A percentile compares a stretch with the other conserved stretches of the same genome.
Evolutionary conservation across 257 asterid species (phyloP).

Genomic region (Ilex aquifolium): DNA sequence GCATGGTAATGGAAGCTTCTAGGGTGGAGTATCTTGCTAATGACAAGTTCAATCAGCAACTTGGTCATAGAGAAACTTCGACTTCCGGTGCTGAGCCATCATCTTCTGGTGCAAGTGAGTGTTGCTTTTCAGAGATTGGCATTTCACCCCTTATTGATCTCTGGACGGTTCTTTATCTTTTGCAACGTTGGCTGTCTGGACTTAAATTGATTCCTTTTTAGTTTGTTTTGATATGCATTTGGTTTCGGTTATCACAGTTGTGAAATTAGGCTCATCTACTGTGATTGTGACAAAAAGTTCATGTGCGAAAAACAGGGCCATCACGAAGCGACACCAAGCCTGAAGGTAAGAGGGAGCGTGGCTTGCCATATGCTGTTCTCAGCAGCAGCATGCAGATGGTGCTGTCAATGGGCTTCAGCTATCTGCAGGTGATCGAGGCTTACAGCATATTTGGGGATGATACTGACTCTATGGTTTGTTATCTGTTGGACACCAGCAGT

Average conservation of each 20-base stretch:
- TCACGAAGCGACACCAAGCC: constrained; percentile 39
- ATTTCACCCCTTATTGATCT: background rate
- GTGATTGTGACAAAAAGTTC: background rate
- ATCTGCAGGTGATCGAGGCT: constrained; percentile 88
- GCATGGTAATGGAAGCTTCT: constrained; percentile 97
- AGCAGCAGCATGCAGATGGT: constrained; percentile 73
- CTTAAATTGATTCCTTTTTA: no score
- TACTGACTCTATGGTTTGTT: constrained; percentile 89
- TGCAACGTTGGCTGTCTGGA: no score
- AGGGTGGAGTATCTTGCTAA: constrained; percentile 82
- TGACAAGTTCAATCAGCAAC: constrained; percentile 58
- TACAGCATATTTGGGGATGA: constrained; percentile 91
- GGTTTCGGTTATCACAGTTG: no score
- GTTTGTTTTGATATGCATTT: no score
- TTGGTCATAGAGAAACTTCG: constrained; percentile 63
- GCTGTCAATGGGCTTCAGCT: constrained; percentile 96
- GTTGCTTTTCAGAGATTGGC: constrained; percentile 6
- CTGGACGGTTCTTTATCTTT: background rate
- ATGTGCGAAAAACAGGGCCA: constrained; percentile 37
- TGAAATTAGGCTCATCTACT: no score
- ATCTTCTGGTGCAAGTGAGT: constrained; percentile 95
- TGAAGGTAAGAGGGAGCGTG: constrained; percentile 31
- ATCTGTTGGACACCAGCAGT: constrained; percentile 64
- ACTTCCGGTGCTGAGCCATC: constrained; percentile 95
- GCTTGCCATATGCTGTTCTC: constrained; percentile 32